A percentile compares a stretch with the other conserved stretches of the same genome.
These are phyloP conservation scores for Castanea mollissima DNA, from an alignment of 306 rosid species.

Conservation along the genomic window DNA sequence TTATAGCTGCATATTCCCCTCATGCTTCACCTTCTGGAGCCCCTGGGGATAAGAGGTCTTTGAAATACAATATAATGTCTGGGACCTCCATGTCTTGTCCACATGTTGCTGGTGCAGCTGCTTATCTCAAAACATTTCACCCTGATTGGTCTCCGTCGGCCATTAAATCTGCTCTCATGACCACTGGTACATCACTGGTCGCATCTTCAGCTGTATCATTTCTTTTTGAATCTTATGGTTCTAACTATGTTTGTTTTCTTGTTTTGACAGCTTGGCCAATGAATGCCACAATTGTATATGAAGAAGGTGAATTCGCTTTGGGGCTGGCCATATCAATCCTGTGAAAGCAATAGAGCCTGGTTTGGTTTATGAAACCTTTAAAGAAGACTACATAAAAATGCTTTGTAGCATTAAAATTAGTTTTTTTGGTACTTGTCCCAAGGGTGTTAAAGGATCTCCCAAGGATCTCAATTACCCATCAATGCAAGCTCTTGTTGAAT, in stretches of 20 bases:
- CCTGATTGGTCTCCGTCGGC: constrained; percentile 26
- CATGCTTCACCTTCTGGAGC: neutral
- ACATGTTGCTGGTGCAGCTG: constrained; percentile 33
- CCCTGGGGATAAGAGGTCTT: constrained; percentile 9
- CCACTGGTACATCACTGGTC: neutral
- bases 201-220: no score
- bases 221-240: no score
- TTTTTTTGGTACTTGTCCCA: no score
- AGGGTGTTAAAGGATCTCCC: no score
- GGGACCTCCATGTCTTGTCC: constrained; percentile 41
- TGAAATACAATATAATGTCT: constrained; percentile 6
- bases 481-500: constrained; percentile 12
- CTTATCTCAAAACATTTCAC: constrained; percentile 24
- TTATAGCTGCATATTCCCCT: constrained; percentile 28
- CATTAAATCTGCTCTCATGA: constrained; percentile 18
- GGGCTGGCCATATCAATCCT: constrained; percentile 35
- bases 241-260: no score
- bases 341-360: constrained; percentile 31
- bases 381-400: constrained; percentile 28
- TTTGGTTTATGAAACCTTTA: constrained; percentile 22
- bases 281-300: neutral
- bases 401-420: constrained; percentile 11
- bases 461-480: constrained; percentile 36
- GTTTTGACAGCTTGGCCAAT: constrained; percentile 12
- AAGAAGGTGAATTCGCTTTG: constrained; percentile 32